Conservation (phyloP, 495 filamentous ascomycete genomes). For the Recurvomyces mirabilis region DNA sequence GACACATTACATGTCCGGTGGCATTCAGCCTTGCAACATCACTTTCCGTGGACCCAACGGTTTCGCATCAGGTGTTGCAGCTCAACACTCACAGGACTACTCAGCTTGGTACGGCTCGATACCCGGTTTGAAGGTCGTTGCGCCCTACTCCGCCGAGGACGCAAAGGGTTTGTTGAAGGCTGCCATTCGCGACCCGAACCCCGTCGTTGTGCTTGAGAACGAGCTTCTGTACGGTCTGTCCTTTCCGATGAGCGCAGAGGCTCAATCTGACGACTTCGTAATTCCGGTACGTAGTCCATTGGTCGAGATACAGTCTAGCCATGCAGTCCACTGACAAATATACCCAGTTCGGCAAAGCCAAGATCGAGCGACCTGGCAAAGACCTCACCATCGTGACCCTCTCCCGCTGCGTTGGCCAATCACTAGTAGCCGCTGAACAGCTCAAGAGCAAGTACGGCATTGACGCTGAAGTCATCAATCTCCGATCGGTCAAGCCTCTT, state of each 20-base stretch:
- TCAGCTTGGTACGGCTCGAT: slow-evolving; percentile 97
- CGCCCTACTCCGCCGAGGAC: slow-evolving; percentile 92
- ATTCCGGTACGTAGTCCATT: slow-evolving; percentile 47
- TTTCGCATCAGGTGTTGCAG: slow-evolving; percentile 88
- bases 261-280: slow-evolving; percentile 91
- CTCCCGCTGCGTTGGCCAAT: slow-evolving; percentile 91
- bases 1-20: slow-evolving; percentile 99
- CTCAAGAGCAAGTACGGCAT: slow-evolving; percentile 94
- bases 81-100: slow-evolving; percentile 98
- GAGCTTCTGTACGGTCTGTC: slow-evolving; percentile 89
- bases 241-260: slow-evolving; percentile 93
- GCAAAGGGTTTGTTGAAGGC: slow-evolving; percentile 97
- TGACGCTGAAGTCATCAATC: slow-evolving; percentile 93
- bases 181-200: slow-evolving; percentile 95
- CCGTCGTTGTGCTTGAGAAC: slow-evolving; percentile 89
- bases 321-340: slow-evolving; percentile 20
- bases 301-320: not conserved
- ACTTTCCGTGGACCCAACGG: slow-evolving; percentile 99
- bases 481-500: slow-evolving; percentile 90
- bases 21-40: slow-evolving; percentile 98
- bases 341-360: slow-evolving; percentile 79
- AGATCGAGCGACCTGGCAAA: slow-evolving; percentile 91
- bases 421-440: slow-evolving; percentile 71
- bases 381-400: slow-evolving; percentile 91
- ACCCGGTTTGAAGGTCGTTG: slow-evolving; percentile 91